Base-by-base conservation (phyloP, 306 rosid species). In the Lagenaria siceraria region DNA sequence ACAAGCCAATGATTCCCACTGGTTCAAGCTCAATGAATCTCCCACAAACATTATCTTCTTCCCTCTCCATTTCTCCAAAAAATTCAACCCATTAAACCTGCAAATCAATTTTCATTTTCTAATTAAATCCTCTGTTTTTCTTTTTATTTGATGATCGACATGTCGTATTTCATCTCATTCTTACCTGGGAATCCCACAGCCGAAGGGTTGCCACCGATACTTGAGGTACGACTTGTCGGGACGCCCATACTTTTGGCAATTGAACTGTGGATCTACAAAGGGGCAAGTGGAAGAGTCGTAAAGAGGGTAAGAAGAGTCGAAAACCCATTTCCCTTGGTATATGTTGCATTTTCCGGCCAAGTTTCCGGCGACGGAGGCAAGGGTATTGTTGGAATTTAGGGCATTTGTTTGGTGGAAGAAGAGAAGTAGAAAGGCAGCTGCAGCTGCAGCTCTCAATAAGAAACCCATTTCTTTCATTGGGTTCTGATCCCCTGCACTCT, bases 21-120 rank as follows among this genome's bases (percentile, higher is more conserved):
- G 98, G 77, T 95, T 95, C 78, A 84, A 76, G 75, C 98, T 92
- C 90, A 92, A 76, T 1, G 98, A 95, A 43, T 95, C 98, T 18
- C 98, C 98, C 14, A 95, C 97, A 62, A 92, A 95, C 98, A 92
- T 95, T 4, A 95, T 88, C 90, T 89, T 95, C 87, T 95, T 92
- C 73, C 97, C 98, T n/a, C 83, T 90, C 88, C 92, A 85, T 80
- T 72, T 84, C 80, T 84, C 84, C 82, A 92, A 46, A 59, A 95
- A 89, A 42, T 61, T 25, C 87, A 86, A 33, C 77, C 96, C 97
- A 79, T 92, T 89, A 80, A 95, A 95, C 89, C 98, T 95, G 81
- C 59, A 71, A 29, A 12, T 40, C 43, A 8, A 8, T 7, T 40
- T 40, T 8, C 10, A 40, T 7, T 40, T 7, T 33, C 36, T 38